Evolutionary conservation across 805 yeast genomes (phyloP).

Genomic region (Barnettozyma vustinii): DNA sequence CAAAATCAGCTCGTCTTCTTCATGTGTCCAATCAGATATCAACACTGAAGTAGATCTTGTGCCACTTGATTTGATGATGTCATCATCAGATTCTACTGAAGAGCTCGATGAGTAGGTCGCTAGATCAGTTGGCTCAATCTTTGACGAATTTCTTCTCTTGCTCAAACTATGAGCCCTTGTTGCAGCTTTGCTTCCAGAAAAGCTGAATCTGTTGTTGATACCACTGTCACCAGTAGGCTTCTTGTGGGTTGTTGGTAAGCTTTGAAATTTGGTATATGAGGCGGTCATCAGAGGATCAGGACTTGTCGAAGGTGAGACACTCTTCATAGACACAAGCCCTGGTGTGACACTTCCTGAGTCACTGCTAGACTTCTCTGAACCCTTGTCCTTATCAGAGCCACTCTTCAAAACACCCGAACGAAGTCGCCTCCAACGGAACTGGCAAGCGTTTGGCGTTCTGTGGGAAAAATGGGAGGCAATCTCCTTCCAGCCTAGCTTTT

Average conservation of each 20-base stretch:
- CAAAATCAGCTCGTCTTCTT: constrained; percentile 66
- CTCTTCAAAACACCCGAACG: constrained; percentile 38
- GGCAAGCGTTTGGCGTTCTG: constrained; percentile 86
- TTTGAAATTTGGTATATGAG: constrained; percentile 8
- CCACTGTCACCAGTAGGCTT: not conserved
- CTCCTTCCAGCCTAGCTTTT: constrained; percentile 86
- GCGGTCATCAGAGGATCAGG: constrained; percentile 8
- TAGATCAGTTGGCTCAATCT: constrained; percentile 7
- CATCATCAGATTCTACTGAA: constrained; percentile 11
- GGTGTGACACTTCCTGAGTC: constrained; percentile 9
- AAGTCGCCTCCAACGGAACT: constrained; percentile 80
- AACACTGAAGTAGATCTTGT: not conserved
- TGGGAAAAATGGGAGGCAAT: constrained; percentile 73
- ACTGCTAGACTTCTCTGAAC: not conserved
- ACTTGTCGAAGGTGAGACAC: constrained; percentile 6
- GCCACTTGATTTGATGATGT: constrained; percentile 3
- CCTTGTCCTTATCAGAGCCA: constrained; percentile 7
- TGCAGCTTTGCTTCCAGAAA: not conserved
- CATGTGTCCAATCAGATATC: constrained; percentile 42
- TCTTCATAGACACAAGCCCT: not conserved
- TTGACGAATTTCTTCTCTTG: constrained; percentile 10
- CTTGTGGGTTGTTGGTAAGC: constrained; percentile 3
- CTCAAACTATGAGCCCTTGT: not conserved
- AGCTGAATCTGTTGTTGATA: constrained; percentile 4
- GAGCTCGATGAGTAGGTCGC: constrained; percentile 7